phyloP scores from a whole-genome alignment of 148 eudicot genomes.

The Amaranthus hypochondriacus region DNA sequence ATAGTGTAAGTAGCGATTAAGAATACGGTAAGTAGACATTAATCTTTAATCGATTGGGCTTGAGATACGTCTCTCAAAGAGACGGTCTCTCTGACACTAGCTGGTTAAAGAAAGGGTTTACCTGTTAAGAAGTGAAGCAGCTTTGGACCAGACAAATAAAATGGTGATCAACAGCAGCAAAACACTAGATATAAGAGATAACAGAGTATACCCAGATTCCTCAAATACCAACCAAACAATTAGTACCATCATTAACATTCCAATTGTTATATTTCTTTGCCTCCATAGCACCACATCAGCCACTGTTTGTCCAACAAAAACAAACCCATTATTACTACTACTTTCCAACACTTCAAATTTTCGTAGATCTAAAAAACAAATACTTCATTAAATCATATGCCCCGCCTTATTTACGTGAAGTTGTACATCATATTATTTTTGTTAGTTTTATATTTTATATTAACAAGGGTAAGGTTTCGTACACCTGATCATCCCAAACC shows the following conservation, averaged over 20 bases:
- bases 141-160: constrained; percentile 85
- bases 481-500: too few relatives aligned
- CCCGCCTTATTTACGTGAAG: too few relatives aligned
- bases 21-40: too few relatives aligned
- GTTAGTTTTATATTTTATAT: too few relatives aligned
- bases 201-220: constrained; percentile 67
- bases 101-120: constrained; percentile 15
- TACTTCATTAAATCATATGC: not conserved
- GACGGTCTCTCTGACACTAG: not conserved
- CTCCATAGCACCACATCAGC: constrained; percentile 94
- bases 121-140: constrained; percentile 84
- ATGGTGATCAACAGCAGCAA: constrained; percentile 67
- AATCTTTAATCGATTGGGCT: not conserved
- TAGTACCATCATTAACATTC: constrained; percentile 36
- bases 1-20: too few relatives aligned
- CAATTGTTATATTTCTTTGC: constrained; percentile 38
- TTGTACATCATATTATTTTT: too few relatives aligned
- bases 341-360: not conserved
- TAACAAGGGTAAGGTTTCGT: too few relatives aligned
- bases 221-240: constrained; percentile 77
- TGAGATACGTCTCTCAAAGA: not conserved
- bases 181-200: constrained; percentile 65
- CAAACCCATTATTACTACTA: not conserved
- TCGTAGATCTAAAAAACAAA: not conserved
- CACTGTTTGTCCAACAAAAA: constrained; percentile 38